Conservation (phyloP, 2,329 filamentous ascomycete species). For the Aspergillus brunneoviolaceus region DNA sequence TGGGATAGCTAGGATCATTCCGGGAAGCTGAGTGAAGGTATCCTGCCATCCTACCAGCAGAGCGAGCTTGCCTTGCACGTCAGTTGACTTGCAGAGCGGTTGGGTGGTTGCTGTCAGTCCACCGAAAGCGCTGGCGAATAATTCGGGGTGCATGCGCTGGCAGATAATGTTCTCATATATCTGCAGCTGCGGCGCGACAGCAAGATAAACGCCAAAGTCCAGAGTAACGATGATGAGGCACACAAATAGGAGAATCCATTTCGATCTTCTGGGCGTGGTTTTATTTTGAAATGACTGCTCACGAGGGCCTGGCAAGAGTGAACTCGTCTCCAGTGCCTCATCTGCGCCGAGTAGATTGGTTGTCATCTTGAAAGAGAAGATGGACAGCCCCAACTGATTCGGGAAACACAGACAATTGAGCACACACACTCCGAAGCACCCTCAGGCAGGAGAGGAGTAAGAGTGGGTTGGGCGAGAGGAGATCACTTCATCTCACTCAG, state of each 20-base stretch:
- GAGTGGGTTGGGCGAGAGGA: neutral
- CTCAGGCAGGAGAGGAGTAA: neutral
- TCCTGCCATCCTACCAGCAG: conserved; percentile 15
- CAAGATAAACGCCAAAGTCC: conserved; percentile 13
- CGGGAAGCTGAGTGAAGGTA: conserved; percentile 11
- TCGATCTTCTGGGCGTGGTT: neutral
- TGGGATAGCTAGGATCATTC: conserved; percentile 14
- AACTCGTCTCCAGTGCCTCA: neutral
- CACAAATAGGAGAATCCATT: conserved; percentile 8
- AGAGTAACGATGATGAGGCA: conserved; percentile 9
- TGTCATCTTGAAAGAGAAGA: neutral
- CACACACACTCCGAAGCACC: neutral
- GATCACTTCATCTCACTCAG: neutral
- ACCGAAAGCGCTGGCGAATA: neutral
- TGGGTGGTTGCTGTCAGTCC: neutral
- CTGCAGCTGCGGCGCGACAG: conserved; percentile 15
- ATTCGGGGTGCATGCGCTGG: conserved; percentile 11
- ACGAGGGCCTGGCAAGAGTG: neutral
- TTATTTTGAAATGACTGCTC: neutral
- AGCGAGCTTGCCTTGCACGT: conserved; percentile 16
- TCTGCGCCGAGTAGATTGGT: neutral
- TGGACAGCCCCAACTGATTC: neutral
- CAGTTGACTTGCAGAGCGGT: conserved; percentile 9
- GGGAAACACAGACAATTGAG: neutral
- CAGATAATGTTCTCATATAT: conserved; percentile 17